Evolutionary conservation across 371 early-diverging fungal species (phyloP), one percentile per base, ranked within the genome.

Genomic region (Mucor saturninus): DNA sequence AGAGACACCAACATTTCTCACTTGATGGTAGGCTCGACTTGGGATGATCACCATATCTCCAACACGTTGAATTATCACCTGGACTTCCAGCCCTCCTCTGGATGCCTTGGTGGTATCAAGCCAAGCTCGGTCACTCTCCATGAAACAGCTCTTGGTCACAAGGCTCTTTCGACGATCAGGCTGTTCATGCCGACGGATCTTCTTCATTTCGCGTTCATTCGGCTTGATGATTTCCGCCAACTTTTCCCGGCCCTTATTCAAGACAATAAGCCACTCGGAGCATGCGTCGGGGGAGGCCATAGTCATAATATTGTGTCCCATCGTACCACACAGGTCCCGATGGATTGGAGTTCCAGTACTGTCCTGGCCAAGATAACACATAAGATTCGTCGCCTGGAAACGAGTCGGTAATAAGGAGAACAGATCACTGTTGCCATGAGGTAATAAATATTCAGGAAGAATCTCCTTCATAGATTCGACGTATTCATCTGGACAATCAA

Each of bases 111-210:
- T 50, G 7, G 48, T 28, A 2, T 14, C 30, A 1, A 74, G 42
- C 75, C 78, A 77, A n/a, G 69, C 73, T 7, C 73, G 73, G 37
- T 77, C 78, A 14, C 75, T 75, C 52, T 77, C 78, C 13, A 77
- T 40, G 39, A 72, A 77, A 2, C 69, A 70, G 21, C 67, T 69
- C 15, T 43, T 69, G 7, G 54, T 43, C 14, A 46, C n/a, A n/a
- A n/a, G n/a, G n/a, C n/a, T n/a, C n/a, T n/a, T n/a, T 28, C 6
- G 39, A 56, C 14, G n/a, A n/a, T n/a, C n/a, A n/a, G n/a, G n/a
- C n/a, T n/a, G n/a, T n/a, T n/a, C n/a, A 43, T 2, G 2, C 43
- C 5, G 15, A 2, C 42, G 26, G 0, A 14, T 43, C 3, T 53
- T 28, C 3, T 11, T 54, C 15, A 21, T 54, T 32, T 43, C 32